Percentiles rank a stretch among this genome's conserved stretches.
Conservation (phyloP, 2,329 filamentous ascomycete genomes). For the Tolypocladium paradoxum region DNA sequence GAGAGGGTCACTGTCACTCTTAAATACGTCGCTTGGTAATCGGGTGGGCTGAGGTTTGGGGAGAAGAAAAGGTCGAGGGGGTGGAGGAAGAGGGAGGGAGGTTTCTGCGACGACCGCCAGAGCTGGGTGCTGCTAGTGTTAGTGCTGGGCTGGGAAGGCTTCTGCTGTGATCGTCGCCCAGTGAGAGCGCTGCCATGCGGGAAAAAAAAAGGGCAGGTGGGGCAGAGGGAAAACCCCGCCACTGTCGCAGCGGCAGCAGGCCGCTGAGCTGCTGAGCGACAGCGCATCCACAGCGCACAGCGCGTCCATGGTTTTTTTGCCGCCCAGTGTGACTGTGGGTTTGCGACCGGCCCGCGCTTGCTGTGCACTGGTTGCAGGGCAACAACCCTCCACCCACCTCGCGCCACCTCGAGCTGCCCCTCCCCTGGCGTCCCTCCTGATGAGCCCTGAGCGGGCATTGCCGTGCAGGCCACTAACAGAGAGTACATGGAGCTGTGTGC, state of each 20-base stretch:
- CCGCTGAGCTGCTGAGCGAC: neutral
- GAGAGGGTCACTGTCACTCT: slow-evolving; percentile 27
- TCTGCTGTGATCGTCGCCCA: neutral
- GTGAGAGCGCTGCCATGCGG: slow-evolving; percentile 2
- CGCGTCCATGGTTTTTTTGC: neutral
- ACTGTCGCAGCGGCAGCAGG: neutral
- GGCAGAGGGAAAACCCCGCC: slow-evolving; percentile 6
- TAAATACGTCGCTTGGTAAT: slow-evolving; percentile 25
- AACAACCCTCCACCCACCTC: slow-evolving; percentile 6
- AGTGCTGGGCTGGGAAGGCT: neutral
- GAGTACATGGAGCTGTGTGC: neutral
- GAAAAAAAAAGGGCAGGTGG: slow-evolving; percentile 12
- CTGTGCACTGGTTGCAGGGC: slow-evolving; percentile 5
- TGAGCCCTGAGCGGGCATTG: neutral
- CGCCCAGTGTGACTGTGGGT: neutral
- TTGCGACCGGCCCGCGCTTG: neutral
- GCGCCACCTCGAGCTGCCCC: neutral
- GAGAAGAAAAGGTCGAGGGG: slow-evolving; percentile 13
- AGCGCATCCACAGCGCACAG: neutral
- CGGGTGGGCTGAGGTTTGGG: slow-evolving; percentile 9
- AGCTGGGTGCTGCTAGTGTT: neutral
- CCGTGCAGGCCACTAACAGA: neutral
- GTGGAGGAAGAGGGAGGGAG: slow-evolving; percentile 4
- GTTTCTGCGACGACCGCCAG: slow-evolving; percentile 10
- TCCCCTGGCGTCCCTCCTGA: neutral